These are phyloP conservation scores for Metschnikowia aberdeeniae DNA, from an alignment of 805 yeast genomes.

Conservation along the genomic window DNA sequence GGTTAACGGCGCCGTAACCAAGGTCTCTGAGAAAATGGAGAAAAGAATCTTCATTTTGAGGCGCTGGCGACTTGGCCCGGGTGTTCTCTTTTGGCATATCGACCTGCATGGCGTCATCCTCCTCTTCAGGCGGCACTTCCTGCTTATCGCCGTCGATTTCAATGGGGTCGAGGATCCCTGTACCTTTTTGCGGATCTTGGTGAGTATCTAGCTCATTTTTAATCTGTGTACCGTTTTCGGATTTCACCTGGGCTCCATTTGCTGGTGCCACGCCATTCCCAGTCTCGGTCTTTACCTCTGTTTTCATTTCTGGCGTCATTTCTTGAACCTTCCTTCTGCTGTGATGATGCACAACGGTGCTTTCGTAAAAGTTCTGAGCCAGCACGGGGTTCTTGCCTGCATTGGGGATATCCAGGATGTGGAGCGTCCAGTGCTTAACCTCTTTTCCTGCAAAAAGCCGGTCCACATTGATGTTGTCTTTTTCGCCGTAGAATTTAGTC, in stretches of 20 bases:
- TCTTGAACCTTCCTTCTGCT: conserved; percentile 18
- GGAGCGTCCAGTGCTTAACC: conserved; percentile 54
- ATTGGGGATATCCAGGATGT: conserved; percentile 67
- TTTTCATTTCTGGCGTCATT: neutral
- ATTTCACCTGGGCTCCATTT: conserved; percentile 1
- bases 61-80: neutral
- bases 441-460: conserved; percentile 27
- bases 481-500: conserved; percentile 17
- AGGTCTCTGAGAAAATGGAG: conserved; percentile 51
- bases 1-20: conserved; percentile 65
- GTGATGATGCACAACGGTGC: conserved; percentile 50
- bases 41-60: conserved; percentile 31
- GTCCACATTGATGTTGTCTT: conserved; percentile 22
- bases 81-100: neutral
- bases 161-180: neutral
- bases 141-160: neutral
- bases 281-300: neutral
- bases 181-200: neutral
- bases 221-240: neutral
- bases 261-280: conserved; percentile 3
- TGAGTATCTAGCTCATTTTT: neutral
- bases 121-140: neutral
- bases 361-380: conserved; percentile 60
- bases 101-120: conserved; percentile 4
- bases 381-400: conserved; percentile 67